Evolutionary conservation across 1,139 yeast species (phyloP).

Genomic region (Suhomyces coccinellae): DNA sequence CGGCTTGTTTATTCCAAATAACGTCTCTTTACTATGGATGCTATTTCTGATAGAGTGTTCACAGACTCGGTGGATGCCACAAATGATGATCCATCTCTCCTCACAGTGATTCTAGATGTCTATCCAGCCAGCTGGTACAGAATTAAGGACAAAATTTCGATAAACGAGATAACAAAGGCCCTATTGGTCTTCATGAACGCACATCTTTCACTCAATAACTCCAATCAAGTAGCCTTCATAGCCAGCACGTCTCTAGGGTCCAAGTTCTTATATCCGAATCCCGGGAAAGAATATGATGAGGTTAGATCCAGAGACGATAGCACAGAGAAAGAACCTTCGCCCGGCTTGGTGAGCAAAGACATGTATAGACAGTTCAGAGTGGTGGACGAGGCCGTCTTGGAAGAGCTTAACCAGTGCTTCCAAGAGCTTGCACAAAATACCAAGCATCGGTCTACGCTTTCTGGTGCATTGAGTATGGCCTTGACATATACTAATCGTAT

Average conservation of each 20-base stretch:
- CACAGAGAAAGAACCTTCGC: constrained; percentile 15
- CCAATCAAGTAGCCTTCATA: constrained; percentile 81
- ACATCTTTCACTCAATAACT: constrained; percentile 80
- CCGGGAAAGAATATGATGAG: constrained; percentile 28
- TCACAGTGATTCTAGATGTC: constrained; percentile 77
- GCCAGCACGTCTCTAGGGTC: constrained; percentile 77
- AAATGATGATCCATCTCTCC: constrained; percentile 74
- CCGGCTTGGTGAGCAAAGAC: constrained; percentile 29
- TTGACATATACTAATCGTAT: constrained; percentile 77
- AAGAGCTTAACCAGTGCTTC: constrained; percentile 54
- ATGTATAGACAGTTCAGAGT: constrained; percentile 87
- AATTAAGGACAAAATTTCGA: constrained; percentile 42
- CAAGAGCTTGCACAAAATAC: constrained; percentile 24
- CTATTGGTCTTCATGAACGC: constrained; percentile 76
- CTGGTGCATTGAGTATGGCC: constrained; percentile 81
- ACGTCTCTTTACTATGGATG: constrained; percentile 53
- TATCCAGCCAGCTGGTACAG: constrained; percentile 77
- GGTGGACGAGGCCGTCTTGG: constrained; percentile 77
- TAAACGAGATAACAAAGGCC: constrained; percentile 59
- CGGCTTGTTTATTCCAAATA: background rate
- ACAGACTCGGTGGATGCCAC: constrained; percentile 42
- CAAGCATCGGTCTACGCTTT: constrained; percentile 44
- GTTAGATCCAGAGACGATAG: constrained; percentile 6
- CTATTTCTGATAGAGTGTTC: constrained; percentile 68
- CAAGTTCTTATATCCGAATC: constrained; percentile 67